These are phyloP conservation scores for Claviceps arundinis DNA, from an alignment of 2,329 filamentous ascomycete genomes.

Conservation along the genomic window DNA sequence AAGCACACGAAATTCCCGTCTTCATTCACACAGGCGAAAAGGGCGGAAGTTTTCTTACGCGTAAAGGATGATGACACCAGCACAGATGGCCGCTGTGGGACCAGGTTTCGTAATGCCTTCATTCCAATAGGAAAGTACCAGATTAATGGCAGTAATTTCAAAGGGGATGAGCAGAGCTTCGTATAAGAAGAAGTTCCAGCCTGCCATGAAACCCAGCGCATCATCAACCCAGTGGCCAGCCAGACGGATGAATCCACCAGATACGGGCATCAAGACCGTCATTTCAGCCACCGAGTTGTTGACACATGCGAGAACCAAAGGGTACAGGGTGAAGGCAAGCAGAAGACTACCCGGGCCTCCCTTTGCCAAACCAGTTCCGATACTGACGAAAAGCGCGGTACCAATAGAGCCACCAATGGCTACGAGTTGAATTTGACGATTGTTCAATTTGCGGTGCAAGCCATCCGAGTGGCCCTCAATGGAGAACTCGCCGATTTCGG, in stretches of 20 bases:
- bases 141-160: slow-evolving; percentile 28
- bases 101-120: slow-evolving; percentile 41
- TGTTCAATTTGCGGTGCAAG: slow-evolving; percentile 35
- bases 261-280: slow-evolving; percentile 48
- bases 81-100: slow-evolving; percentile 51
- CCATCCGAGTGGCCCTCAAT: slow-evolving; percentile 21
- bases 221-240: slow-evolving; percentile 54
- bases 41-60: slow-evolving; percentile 29
- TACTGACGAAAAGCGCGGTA: slow-evolving; percentile 47
- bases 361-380: slow-evolving; percentile 38
- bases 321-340: slow-evolving; percentile 45
- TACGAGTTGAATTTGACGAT: slow-evolving; percentile 45
- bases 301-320: slow-evolving; percentile 41
- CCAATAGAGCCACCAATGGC: slow-evolving; percentile 46
- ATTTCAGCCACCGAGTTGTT: slow-evolving; percentile 56
- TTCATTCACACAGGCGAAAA: not conserved
- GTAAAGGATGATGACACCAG: slow-evolving; percentile 40
- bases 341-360: slow-evolving; percentile 38
- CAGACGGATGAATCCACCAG: slow-evolving; percentile 50
- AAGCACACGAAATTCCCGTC: not conserved
- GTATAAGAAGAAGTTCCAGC: slow-evolving; percentile 33
- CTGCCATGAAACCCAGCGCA: slow-evolving; percentile 42
- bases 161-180: slow-evolving; percentile 30
- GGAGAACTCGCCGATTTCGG: slow-evolving; percentile 14
- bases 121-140: slow-evolving; percentile 29